These are phyloP conservation scores for Dunaliella primolecta DNA, from an alignment of 139 green algal species.

Conservation along the genomic window DNA sequence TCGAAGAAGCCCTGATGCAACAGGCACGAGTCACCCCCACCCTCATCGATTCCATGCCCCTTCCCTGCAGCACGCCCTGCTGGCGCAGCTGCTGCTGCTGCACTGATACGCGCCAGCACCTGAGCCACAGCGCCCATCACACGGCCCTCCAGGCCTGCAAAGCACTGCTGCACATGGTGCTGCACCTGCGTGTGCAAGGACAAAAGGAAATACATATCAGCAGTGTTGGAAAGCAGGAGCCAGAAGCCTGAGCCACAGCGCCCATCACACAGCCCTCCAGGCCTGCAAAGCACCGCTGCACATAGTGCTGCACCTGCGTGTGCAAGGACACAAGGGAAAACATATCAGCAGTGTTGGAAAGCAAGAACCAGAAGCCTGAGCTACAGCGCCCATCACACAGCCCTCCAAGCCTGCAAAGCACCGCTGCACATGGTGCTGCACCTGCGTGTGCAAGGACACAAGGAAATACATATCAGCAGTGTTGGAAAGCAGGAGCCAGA, in stretches of 20 bases:
- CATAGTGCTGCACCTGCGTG: conserved; percentile 45
- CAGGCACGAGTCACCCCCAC: conserved; percentile 7
- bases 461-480: no score
- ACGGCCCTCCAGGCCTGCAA: conserved; percentile 27
- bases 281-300: conserved; percentile 43
- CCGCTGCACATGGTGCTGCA: conserved; percentile 53
- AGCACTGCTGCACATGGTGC: conserved; percentile 54
- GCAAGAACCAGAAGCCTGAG: no score
- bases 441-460: not conserved
- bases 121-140: not conserved
- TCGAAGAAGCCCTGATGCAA: conserved; percentile 38
- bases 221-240: no score
- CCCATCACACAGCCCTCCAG: conserved; percentile 15
- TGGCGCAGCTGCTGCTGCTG: not conserved
- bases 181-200: conserved; percentile 28
- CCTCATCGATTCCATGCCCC: not conserved
- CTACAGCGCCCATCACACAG: not conserved
- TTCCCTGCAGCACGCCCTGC: not conserved
- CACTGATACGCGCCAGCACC: not conserved
- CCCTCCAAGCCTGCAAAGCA: conserved; percentile 41
- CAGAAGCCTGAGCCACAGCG: not conserved
- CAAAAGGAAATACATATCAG: no score
- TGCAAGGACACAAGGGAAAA: no score
- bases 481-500: no score
- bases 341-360: no score